Base-by-base conservation (phyloP, 495 filamentous ascomycete species). In the Lophiotrema nucula region DNA sequence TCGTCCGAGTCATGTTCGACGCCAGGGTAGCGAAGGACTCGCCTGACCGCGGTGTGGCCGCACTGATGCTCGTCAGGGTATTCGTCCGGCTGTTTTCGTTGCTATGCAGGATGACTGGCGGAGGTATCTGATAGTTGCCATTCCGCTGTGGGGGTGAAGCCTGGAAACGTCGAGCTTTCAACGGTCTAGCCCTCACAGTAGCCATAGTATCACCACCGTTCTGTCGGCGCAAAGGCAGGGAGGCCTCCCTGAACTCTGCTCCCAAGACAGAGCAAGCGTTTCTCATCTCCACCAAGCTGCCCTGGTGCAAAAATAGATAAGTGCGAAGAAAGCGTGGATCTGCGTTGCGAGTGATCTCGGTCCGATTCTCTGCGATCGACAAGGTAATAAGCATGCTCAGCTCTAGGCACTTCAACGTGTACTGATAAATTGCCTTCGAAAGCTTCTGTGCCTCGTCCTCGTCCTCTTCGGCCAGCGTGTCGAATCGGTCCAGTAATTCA, bases 321-420 rank as follows among this genome's bases (percentile, higher is more conserved):
- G 48, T 62, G 19, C 58, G 38, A 8, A 66, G 11, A 44, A 58
- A 25, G 10, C 86, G 81, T 5, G 86, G 81, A 65, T 95, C 71
- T 21, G 82, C 84, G 57, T 89, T 85, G 49, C 84, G 77, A 23
- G 90, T 79, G 47, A 95, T 84, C 15, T 85, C 82, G 37, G 83
- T 77, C 39, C 87, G 79, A 53, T 85, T 89, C 59, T 83, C 78
- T 58, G 83, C 81, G 22, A 95, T 72, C 8, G 90, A 81, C 13
- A 80, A 75, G 45, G 82, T 86, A 43, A 95, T 84, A 57, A 89
- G 86, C 25, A 81, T 83, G 64, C 93, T 95, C 24, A 86, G 84
- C 53, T 78, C 77, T 48, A 96, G 82, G 57, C 89, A 88, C 10
- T 85, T 87, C 52, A 86, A 72, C 55, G 83, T 84, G 19, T 85